These are phyloP conservation scores for Apodospora peruviana DNA, from an alignment of 495 filamentous ascomycete species.

Conservation along the genomic window DNA sequence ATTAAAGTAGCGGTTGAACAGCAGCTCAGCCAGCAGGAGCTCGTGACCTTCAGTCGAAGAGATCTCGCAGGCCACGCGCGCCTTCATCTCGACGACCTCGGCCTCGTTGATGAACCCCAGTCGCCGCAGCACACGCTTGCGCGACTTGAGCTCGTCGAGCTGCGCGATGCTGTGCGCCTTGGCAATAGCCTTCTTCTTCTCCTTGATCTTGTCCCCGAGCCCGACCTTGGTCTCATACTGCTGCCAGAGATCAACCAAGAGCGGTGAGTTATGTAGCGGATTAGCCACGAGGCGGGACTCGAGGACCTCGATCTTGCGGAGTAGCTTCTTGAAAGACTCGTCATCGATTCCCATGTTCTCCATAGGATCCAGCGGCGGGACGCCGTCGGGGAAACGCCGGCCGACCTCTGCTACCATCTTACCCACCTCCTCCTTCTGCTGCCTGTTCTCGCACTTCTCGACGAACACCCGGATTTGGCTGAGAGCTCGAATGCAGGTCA, in stretches of 20 bases:
- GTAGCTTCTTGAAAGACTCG: constrained; percentile 84
- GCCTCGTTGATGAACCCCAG: constrained; percentile 91
- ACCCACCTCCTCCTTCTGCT: constrained; percentile 59
- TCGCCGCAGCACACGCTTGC: constrained; percentile 94
- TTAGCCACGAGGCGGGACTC: constrained; percentile 87
- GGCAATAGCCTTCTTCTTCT: constrained; percentile 76
- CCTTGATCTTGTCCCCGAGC: constrained; percentile 72
- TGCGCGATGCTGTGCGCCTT: constrained; percentile 81
- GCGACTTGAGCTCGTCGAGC: constrained; percentile 89
- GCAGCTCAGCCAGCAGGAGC: constrained; percentile 80
- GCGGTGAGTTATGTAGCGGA: constrained; percentile 81
- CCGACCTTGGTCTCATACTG: constrained; percentile 77
- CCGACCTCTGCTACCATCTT: constrained; percentile 65
- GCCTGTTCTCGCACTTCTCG: constrained; percentile 61
- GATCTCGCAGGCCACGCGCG: constrained; percentile 94
- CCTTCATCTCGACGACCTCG: constrained; percentile 93
- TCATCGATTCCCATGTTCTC: constrained; percentile 93
- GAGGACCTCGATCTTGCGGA: constrained; percentile 93
- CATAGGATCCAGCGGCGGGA: constrained; percentile 83
- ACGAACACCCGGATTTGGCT: constrained; percentile 73
- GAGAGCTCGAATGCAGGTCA: constrained; percentile 76
- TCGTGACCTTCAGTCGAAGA: constrained; percentile 80
- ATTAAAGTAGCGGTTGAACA: constrained; percentile 98
- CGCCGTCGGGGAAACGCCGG: constrained; percentile 85
- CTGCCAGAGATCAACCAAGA: constrained; percentile 74